Conservation (phyloP, 805 yeast genomes). For the Barnettozyma vustinii region DNA sequence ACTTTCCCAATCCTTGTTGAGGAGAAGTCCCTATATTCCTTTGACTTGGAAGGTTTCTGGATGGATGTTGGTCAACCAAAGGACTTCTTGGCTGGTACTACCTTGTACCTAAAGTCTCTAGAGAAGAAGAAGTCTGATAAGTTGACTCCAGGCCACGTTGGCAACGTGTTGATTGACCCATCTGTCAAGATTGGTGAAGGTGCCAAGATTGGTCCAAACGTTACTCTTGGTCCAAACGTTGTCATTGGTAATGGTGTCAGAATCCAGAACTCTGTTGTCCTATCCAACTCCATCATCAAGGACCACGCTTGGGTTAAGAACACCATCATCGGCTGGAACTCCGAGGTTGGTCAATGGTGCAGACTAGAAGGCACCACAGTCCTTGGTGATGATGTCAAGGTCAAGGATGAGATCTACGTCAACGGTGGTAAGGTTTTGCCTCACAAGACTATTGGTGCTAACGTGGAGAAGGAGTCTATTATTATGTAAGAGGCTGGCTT, state of each 20-base stretch:
- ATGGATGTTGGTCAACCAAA: slow-evolving; percentile 99
- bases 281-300: slow-evolving; percentile 85
- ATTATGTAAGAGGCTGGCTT: slow-evolving; percentile 60
- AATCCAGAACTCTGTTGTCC: slow-evolving; percentile 89
- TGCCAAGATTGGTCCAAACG: slow-evolving; percentile 98
- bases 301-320: slow-evolving; percentile 98
- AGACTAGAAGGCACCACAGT: slow-evolving; percentile 97
- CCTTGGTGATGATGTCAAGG: slow-evolving; percentile 97
- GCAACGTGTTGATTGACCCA: slow-evolving; percentile 92
- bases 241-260: slow-evolving; percentile 97
- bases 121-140: slow-evolving; percentile 71
- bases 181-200: slow-evolving; percentile 87
- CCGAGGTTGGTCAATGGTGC: slow-evolving; percentile 97
- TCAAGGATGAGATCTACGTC: slow-evolving; percentile 96
- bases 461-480: slow-evolving; percentile 96
- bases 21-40: slow-evolving; percentile 82
- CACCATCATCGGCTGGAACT: slow-evolving; percentile 98
- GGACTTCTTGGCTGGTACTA: slow-evolving; percentile 96
- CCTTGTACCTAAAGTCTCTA: slow-evolving; percentile 82
- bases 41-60: slow-evolving; percentile 99
- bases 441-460: slow-evolving; percentile 92
- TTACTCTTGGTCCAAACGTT: slow-evolving; percentile 94
- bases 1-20: slow-evolving; percentile 96
- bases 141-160: slow-evolving; percentile 65
- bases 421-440: slow-evolving; percentile 99